Percentiles rank a stretch among this genome's conserved stretches.
phyloP scores from a whole-genome alignment of 805 yeast genomes.

The Starmerella kuoi region DNA sequence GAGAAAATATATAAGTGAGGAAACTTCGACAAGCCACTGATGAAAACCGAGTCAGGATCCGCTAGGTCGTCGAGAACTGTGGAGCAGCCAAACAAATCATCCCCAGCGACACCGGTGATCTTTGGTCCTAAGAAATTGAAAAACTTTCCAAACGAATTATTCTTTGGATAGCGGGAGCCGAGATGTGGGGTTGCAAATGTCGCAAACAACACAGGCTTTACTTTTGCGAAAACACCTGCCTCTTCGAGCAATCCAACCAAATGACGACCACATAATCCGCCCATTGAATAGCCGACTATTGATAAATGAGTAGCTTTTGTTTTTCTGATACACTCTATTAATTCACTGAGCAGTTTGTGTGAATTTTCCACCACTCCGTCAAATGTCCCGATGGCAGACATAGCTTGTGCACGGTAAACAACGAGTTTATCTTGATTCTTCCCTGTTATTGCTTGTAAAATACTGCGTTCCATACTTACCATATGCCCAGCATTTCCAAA shows the following conservation, averaged over 20 bases:
- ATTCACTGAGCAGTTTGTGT: constrained; percentile 55
- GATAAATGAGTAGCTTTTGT: constrained; percentile 48
- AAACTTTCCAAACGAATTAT: constrained; percentile 26
- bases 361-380: constrained; percentile 65
- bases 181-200: constrained; percentile 76
- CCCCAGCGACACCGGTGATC: constrained; percentile 56
- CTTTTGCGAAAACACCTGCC: constrained; percentile 40
- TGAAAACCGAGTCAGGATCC: constrained; percentile 37
- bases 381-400: constrained; percentile 62
- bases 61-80: constrained; percentile 42
- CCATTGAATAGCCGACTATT: constrained; percentile 76
- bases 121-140: constrained; percentile 44
- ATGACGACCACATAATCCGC: constrained; percentile 75
- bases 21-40: constrained; percentile 46
- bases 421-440: constrained; percentile 32
- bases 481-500: constrained; percentile 60
- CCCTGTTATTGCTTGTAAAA: constrained; percentile 27
- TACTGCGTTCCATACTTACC: constrained; percentile 35
- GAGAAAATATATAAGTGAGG: constrained; percentile 50
- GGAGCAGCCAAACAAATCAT: constrained; percentile 50
- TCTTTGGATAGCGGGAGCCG: constrained; percentile 35
- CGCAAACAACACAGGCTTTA: constrained; percentile 51
- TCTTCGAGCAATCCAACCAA: constrained; percentile 54
- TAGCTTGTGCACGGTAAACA: constrained; percentile 40
- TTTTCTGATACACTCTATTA: constrained; percentile 32